Evolutionary conservation across 768 basidiomycete genomes (phyloP), one percentile per base, ranked within the genome.

Genomic region (Guyanaporus albipodus): DNA sequence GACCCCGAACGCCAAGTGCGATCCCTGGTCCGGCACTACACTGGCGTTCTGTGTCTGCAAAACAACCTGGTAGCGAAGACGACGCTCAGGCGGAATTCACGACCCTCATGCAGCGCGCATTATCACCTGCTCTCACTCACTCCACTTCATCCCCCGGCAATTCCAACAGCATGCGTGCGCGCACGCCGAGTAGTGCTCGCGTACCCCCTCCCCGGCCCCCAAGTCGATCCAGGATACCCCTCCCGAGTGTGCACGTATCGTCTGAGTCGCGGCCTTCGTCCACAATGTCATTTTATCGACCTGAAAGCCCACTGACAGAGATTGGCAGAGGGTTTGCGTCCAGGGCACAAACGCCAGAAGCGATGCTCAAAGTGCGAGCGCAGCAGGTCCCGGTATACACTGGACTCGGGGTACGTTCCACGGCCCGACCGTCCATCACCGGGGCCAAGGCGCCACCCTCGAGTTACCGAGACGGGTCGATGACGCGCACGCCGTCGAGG

Each of bases 181-280:
- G 66, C 34, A 71, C 75, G 18, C 76, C 79, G 2, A 66, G 66
- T 22, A 63, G 70, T 60, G 38, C 68, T 24, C 69, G 62, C 36
- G 56, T 64, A 12, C 83, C 82, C 58, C 79, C 80, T 23, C 77
- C 81, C 10, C 76, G 88, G 27, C 88, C 88, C 23, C 87, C 88
- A 2, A 89, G 88, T 58, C 78, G 85, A 44, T 91, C 90, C 6
- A 85, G 80, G 79, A 89, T 91, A 46, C 88, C 88, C 18, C 75
- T 89, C 21, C 88, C 89, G 8, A 82, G 76, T 52, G 71, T 90
- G 3, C 83, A 85, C 44, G 67, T 87, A 32, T 79, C 79, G 3
- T 77, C 82, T 5, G 78, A 81, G 8, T 88, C 87, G 17, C 75
- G 87, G 27, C 84, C 88, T 1, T 75, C 76, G 1, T 81, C 87